Base-by-base conservation (phyloP, 306 rosid genomes). In the Leucaena leucocephala region DNA sequence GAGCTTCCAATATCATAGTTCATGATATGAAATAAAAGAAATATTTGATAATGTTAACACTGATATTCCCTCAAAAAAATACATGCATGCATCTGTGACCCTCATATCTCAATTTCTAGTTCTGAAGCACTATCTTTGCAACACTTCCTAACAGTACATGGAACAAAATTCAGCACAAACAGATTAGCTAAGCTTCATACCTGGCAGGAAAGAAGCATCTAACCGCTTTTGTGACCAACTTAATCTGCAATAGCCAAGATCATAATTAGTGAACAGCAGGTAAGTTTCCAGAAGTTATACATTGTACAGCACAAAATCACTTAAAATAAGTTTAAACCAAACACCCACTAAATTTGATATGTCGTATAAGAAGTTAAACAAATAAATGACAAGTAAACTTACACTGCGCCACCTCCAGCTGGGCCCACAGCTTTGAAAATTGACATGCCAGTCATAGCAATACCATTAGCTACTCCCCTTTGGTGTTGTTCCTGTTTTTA, bases 381-480 rank as follows among this genome's bases (percentile, higher is more conserved):
- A 4, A 1, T 8, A 45, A 17, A 42, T 46, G 12, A 36, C 1
- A 22, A 35, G 78, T 57, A 73, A 14, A 86, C 97, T 76, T 84
- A 94, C 98, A 94, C 0, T n/a, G 88, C 82, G 78, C 98, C 98
- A 63, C 97, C 97, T 11, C 82, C 81, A 55, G 95, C 97, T 59
- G 98, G 97, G 62, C 97, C 98, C 73, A 80, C 58, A 79, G 98
- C 88, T 87, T 92, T 94, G 84, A 87, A 94, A 38, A 94, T 39
- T 62, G 98, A 94, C 95, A 89, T 85, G 14, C 67, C 87, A 19
- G 98, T 88, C 97, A 94, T 88, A 38, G 97, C 43, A 76, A 92
- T 75, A 72, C 98, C 98, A 87, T 94, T 94, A 33, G 97, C 97
- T 22, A 92, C 93, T 13, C 98, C 98, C 71, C 98, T 88, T 81